These are phyloP conservation scores for Corchorus capsularis DNA, from an alignment of 345 rosid species.

Conservation along the genomic window DNA sequence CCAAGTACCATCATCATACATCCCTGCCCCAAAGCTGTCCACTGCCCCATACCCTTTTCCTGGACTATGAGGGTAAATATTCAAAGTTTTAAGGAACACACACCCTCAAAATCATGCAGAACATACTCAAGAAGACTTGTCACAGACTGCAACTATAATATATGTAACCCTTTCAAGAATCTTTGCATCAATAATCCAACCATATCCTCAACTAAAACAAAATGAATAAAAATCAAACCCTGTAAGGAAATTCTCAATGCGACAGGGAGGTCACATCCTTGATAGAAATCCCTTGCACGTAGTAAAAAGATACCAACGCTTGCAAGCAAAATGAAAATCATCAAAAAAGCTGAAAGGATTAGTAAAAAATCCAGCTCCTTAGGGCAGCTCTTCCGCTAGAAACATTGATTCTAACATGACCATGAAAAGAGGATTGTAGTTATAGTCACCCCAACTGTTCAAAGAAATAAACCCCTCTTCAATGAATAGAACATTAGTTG, in stretches of 20 bases:
- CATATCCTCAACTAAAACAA: not conserved
- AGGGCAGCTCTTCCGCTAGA: not conserved
- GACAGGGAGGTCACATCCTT: not conserved
- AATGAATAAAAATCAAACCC: not conserved
- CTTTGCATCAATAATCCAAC: not conserved
- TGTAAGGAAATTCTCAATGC: not conserved
- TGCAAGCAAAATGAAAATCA: not conserved
- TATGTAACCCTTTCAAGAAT: not conserved
- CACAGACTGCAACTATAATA: not conserved
- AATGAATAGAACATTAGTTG: not conserved
- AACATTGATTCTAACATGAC: not conserved
- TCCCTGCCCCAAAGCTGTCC: too few relatives aligned
- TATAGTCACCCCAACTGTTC: not conserved
- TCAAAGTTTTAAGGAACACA: not conserved
- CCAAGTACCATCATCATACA: too few relatives aligned
- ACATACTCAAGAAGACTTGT: not conserved
- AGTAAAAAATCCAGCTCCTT: not conserved
- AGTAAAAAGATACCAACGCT: not conserved
- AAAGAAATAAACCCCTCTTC: not conserved
- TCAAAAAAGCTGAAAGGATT: not conserved
- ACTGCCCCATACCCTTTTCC: not conserved
- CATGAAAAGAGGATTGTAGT: not conserved
- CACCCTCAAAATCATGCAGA: not conserved
- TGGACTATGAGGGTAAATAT: not conserved
- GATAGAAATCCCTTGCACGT: not conserved